phyloP scores from a whole-genome alignment of 495 filamentous ascomycete species.

The Penicillium pancosmium region DNA sequence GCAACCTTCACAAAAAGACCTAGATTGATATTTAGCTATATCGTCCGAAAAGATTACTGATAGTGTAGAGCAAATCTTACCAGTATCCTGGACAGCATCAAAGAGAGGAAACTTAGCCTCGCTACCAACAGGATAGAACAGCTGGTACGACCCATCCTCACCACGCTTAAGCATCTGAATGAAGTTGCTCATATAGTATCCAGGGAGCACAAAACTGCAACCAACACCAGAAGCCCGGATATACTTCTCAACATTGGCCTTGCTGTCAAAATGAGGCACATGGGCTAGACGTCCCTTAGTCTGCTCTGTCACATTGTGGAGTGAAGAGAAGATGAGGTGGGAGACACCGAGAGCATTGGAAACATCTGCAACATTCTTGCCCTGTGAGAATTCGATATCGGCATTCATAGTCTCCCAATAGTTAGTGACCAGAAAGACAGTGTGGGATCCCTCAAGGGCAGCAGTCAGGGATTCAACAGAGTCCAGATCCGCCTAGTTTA shows the following conservation, averaged over 20 bases:
- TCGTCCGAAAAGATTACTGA: too few relatives aligned
- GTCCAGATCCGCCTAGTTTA: constrained; percentile 47
- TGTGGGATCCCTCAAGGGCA: constrained; percentile 41
- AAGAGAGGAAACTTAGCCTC: constrained; percentile 54
- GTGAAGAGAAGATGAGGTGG: constrained; percentile 31
- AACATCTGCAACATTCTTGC: constrained; percentile 57
- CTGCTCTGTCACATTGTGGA: constrained; percentile 19
- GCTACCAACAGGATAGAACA: constrained; percentile 17
- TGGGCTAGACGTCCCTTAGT: constrained; percentile 23
- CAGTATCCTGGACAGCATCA: constrained; percentile 54
- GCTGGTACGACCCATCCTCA: constrained; percentile 19
- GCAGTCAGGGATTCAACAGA: constrained; percentile 49
- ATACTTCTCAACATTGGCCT: constrained; percentile 45
- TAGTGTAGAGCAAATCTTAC: constrained; percentile 38
- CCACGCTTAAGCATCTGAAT: constrained; percentile 23
- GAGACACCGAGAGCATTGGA: constrained; percentile 31
- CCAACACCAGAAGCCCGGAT: constrained; percentile 45
- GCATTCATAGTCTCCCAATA: constrained; percentile 24
- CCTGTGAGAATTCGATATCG: constrained; percentile 49
- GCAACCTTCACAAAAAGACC: constrained; percentile 54
- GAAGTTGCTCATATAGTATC: constrained; percentile 61
- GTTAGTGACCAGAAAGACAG: constrained; percentile 32
- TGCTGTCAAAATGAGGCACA: constrained; percentile 36
- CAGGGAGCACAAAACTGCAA: constrained; percentile 58
- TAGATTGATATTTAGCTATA: not conserved